A percentile compares a stretch with the other conserved stretches of the same genome.
phyloP scores from a whole-genome alignment of 2,329 filamentous ascomycete genomes.

The Periconia macrospinosa region DNA sequence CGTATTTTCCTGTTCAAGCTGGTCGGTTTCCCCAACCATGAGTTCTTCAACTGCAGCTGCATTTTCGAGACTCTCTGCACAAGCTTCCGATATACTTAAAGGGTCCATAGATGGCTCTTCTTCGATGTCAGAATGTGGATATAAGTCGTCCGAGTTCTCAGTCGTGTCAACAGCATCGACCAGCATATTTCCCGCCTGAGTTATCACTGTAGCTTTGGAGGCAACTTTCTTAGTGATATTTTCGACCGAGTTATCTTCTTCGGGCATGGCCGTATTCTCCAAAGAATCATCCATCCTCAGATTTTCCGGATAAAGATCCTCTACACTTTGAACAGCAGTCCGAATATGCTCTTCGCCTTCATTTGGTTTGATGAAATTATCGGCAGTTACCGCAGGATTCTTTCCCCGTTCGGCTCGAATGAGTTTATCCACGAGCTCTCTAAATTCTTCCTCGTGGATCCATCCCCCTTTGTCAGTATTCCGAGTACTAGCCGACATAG shows the following conservation, averaged over 20 bases:
- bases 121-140: slow-evolving; percentile 19
- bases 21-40: slow-evolving; percentile 22
- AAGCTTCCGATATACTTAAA: slow-evolving; percentile 29
- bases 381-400: slow-evolving; percentile 58
- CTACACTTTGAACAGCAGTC: slow-evolving; percentile 79
- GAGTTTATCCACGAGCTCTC: slow-evolving; percentile 64
- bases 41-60: slow-evolving; percentile 8
- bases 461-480: slow-evolving; percentile 75
- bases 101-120: slow-evolving; percentile 32
- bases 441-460: slow-evolving; percentile 89
- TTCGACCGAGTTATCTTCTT: neutral
- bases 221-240: neutral
- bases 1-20: slow-evolving; percentile 15
- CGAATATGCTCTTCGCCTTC: slow-evolving; percentile 64
- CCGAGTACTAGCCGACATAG: slow-evolving; percentile 83
- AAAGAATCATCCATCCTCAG: slow-evolving; percentile 41
- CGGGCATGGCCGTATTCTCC: slow-evolving; percentile 7
- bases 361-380: slow-evolving; percentile 62
- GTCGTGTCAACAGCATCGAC: slow-evolving; percentile 6
- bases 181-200: slow-evolving; percentile 1
- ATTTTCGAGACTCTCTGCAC: slow-evolving; percentile 13
- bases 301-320: slow-evolving; percentile 78
- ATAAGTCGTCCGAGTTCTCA: slow-evolving; percentile 18
- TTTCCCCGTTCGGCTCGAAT: slow-evolving; percentile 64
- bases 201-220: no score